phyloP scores from a whole-genome alignment of 225 moss, liverwort and hornwort species.

The Physcomitrium patens region DNA sequence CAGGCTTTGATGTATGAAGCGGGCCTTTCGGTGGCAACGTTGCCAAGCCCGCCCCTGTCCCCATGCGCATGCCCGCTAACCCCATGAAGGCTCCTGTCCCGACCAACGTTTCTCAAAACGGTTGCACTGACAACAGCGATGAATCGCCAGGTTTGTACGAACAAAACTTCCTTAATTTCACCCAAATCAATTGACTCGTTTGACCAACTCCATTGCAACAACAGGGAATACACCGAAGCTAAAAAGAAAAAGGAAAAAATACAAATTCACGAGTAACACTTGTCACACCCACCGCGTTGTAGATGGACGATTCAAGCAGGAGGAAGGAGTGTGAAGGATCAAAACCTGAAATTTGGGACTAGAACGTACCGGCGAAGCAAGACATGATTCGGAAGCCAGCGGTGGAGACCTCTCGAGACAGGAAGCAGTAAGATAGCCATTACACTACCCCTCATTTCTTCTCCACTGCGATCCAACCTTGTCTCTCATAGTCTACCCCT shows the following conservation, averaged over 20 bases:
- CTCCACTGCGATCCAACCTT: not conserved
- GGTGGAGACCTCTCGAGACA: constrained; percentile 18
- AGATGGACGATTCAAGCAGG: not conserved
- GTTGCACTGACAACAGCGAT: not conserved
- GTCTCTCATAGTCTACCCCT: not conserved
- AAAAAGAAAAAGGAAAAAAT: too few species aligned
- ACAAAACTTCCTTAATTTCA: not conserved
- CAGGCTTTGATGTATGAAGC: constrained; percentile 47
- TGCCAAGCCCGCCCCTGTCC: constrained; percentile 23
- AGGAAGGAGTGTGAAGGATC: not conserved
- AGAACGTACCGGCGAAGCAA: constrained; percentile 17
- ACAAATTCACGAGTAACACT: not conserved
- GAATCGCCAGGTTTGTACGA: not conserved
- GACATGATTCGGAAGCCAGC: not conserved
- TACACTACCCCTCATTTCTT: not conserved
- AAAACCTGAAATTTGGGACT: not conserved
- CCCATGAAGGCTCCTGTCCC: constrained; percentile 36
- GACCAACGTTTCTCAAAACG: constrained; percentile 13
- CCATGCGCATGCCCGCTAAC: constrained; percentile 17
- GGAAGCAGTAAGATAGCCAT: constrained; percentile 34
- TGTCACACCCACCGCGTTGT: too few species aligned
- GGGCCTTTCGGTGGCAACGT: constrained; percentile 44
- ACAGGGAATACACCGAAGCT: not conserved
- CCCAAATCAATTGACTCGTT: not conserved
- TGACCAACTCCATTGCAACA: not conserved